Evolutionary conservation across 192 early-diverging fungal species (phyloP).

Genomic region (Podochytrium sp.): DNA sequence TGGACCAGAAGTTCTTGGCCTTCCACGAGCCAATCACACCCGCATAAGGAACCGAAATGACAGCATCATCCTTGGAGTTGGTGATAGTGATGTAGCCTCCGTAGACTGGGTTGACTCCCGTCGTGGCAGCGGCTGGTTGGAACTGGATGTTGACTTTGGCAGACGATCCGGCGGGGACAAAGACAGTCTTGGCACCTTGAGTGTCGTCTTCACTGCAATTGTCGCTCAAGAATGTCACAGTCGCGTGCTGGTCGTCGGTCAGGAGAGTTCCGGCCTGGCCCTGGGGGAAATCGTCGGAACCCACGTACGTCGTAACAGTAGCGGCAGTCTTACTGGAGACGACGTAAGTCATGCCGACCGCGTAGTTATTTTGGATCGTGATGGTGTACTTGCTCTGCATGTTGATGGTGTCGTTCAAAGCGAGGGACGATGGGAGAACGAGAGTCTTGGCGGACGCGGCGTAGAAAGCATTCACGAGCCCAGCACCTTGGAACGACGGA

Average conservation of each 20-base stretch:
- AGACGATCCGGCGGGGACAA: conserved; percentile 35
- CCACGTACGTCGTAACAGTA: conserved; percentile 5
- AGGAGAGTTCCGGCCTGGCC: conserved; percentile 9
- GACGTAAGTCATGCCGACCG: conserved; percentile 17
- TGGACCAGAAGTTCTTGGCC: conserved; percentile 3
- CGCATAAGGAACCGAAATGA: conserved; percentile 25
- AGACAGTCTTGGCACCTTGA: conserved; percentile 12
- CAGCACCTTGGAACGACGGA: conserved; percentile 70
- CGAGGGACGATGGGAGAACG: conserved; percentile 52
- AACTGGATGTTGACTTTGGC: conserved; percentile 31
- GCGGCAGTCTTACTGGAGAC: conserved; percentile 24
- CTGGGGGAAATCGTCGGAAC: conserved; percentile 32
- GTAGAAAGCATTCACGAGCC: conserved; percentile 72
- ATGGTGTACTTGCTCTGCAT: conserved; percentile 1
- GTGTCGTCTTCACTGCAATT: neutral
- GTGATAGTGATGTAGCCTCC: conserved; percentile 23
- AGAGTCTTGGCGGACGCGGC: conserved; percentile 57
- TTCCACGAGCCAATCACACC: conserved; percentile 9
- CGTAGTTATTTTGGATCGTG: conserved; percentile 39
- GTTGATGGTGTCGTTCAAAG: conserved; percentile 45
- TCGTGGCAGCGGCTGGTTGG: conserved; percentile 27
- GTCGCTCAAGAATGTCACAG: neutral
- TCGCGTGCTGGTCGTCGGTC: conserved; percentile 19
- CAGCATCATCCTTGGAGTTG: conserved; percentile 43
- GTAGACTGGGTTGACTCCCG: neutral